A percentile compares a stretch with the other conserved stretches of the same genome.
Conservation (phyloP, 176 grass and related monocot species). For the Rhynchospora tenuis region DNA sequence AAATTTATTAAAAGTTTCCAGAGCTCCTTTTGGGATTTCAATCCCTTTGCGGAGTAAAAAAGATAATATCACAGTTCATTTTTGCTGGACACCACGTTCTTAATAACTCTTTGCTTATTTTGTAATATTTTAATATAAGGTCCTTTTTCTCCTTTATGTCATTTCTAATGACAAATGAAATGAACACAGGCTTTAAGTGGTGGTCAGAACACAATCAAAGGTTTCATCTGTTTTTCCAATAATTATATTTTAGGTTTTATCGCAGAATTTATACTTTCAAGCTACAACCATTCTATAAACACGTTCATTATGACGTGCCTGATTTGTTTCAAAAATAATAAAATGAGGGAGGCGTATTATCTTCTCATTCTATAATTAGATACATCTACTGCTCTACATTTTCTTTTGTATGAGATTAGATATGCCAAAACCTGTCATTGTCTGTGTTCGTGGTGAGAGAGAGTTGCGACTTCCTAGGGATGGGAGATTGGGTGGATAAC, state of each 20-base stretch:
- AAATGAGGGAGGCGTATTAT: background rate
- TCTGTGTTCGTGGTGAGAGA: background rate
- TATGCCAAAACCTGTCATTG: background rate
- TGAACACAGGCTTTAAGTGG: background rate
- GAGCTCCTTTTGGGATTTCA: too few relatives aligned
- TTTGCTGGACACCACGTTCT: too few relatives aligned
- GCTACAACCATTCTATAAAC: background rate
- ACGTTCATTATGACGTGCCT: background rate
- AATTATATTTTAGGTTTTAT: background rate
- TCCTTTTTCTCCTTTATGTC: background rate
- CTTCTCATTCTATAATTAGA: background rate
- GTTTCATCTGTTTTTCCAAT: background rate
- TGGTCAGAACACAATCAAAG: background rate
- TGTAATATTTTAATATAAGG: too few relatives aligned
- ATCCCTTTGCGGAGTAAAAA: too few relatives aligned
- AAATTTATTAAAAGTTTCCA: too few relatives aligned
- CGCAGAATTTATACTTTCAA: background rate
- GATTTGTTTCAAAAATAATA: background rate
- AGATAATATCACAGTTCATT: too few relatives aligned
- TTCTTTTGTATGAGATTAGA: background rate
- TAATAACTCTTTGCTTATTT: too few relatives aligned
- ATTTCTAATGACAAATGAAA: background rate
- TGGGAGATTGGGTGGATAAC: background rate
- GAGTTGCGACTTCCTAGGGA: background rate
- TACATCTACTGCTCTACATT: too few relatives aligned